Evolutionary conservation across 2,329 filamentous ascomycete genomes (phyloP).

Genomic region (Tolypocladium ovalisporum): DNA sequence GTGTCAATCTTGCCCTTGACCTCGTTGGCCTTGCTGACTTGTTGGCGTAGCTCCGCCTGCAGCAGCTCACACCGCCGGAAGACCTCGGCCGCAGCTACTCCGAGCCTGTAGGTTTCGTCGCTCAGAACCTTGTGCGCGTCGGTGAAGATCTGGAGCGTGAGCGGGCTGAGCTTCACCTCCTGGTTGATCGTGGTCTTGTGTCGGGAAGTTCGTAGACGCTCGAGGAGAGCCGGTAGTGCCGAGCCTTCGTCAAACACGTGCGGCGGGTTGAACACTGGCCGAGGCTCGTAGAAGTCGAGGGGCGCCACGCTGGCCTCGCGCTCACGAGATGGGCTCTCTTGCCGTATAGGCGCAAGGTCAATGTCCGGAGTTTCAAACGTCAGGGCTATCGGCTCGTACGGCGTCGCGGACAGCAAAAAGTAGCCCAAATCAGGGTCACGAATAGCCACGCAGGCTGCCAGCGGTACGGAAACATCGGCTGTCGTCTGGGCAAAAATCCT

Average conservation of each 20-base stretch:
- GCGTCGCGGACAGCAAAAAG: conserved; percentile 48
- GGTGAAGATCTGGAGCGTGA: conserved; percentile 60
- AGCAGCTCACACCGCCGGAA: conserved; percentile 61
- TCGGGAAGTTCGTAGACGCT: conserved; percentile 45
- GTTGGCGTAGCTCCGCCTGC: conserved; percentile 55
- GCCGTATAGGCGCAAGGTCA: conserved; percentile 30
- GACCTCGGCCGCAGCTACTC: conserved; percentile 59
- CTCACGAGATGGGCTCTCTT: conserved; percentile 31
- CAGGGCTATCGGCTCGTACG: conserved; percentile 46
- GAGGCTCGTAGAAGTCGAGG: conserved; percentile 47
- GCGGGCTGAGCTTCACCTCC: conserved; percentile 57
- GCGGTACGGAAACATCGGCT: conserved; percentile 32
- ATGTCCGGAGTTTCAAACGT: conserved; percentile 48
- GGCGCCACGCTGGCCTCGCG: conserved; percentile 31
- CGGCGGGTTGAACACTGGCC: conserved; percentile 55
- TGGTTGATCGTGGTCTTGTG: conserved; percentile 53
- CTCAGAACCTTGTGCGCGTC: conserved; percentile 62
- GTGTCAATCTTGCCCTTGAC: conserved; percentile 56
- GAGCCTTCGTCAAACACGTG: conserved; percentile 48
- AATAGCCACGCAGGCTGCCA: conserved; percentile 43
- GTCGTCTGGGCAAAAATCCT: conserved; percentile 44
- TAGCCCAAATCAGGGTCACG: conserved; percentile 54
- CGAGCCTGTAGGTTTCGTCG: conserved; percentile 57
- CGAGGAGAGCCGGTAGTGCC: conserved; percentile 43
- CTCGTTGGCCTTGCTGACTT: conserved; percentile 55